These are phyloP conservation scores for Phytophthora ramorum DNA, from an alignment of 352 stramenopile species.

Conservation along the genomic window DNA sequence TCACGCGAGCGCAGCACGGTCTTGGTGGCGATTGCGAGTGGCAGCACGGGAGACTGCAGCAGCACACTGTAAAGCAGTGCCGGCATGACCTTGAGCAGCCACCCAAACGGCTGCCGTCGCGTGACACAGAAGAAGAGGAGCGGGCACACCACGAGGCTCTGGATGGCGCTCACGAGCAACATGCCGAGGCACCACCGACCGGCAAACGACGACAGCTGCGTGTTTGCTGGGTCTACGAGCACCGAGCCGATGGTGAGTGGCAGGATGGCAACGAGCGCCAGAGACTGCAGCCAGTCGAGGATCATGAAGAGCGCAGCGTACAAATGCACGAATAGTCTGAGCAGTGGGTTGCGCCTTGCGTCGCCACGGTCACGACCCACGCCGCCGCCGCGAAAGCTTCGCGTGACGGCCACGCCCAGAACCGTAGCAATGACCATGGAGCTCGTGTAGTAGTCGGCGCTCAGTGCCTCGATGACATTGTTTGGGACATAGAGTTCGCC, in stretches of 20 bases:
- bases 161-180: constrained; percentile 33
- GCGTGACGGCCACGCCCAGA: constrained; percentile 53
- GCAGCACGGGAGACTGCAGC: constrained; percentile 53
- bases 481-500: constrained; percentile 53
- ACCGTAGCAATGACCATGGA: constrained; percentile 57
- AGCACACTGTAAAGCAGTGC: constrained; percentile 59
- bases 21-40: constrained; percentile 65
- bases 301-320: constrained; percentile 68
- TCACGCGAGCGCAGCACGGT: constrained; percentile 57
- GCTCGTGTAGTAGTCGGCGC: constrained; percentile 50
- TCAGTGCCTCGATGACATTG: constrained; percentile 56
- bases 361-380: constrained; percentile 35
- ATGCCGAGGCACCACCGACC: constrained; percentile 51
- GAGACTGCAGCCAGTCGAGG: constrained; percentile 62
- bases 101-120: constrained; percentile 64
- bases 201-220: constrained; percentile 43
- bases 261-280: constrained; percentile 54
- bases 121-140: constrained; percentile 57
- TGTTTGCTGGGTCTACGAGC: constrained; percentile 42
- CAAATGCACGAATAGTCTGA: constrained; percentile 65
- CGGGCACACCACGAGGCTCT: constrained; percentile 57
- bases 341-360: constrained; percentile 61
- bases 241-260: constrained; percentile 57
- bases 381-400: constrained; percentile 51
- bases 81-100: constrained; percentile 49